Conservation (phyloP, 352 stramenopile species). For the Phytopythium mirpurense region DNA sequence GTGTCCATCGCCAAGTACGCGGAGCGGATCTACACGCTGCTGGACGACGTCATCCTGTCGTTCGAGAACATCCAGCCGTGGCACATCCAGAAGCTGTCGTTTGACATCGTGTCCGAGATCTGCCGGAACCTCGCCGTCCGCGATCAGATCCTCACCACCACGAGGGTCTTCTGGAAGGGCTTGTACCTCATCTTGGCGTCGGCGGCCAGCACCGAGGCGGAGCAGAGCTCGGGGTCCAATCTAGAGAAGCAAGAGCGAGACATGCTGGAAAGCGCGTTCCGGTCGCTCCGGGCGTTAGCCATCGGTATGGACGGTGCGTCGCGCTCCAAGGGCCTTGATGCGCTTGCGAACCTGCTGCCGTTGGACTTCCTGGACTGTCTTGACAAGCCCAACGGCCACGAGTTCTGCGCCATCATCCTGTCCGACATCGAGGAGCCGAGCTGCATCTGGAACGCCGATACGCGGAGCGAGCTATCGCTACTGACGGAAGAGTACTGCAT, state of each 20-base stretch:
- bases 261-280: constrained; percentile 72
- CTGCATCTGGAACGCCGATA: constrained; percentile 75
- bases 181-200: constrained; percentile 73
- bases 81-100: constrained; percentile 73
- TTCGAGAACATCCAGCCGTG: constrained; percentile 74
- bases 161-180: constrained; percentile 73
- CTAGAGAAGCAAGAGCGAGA: constrained; percentile 62
- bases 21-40: constrained; percentile 47
- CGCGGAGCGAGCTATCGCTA: constrained; percentile 57
- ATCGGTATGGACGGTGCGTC: constrained; percentile 49
- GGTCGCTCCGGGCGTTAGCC: constrained; percentile 48
- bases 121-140: constrained; percentile 48
- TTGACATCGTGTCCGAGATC: constrained; percentile 68
- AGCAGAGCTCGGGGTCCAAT: constrained; percentile 2
- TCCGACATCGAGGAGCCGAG: constrained; percentile 72
- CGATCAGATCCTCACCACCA: constrained; percentile 57
- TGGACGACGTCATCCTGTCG: constrained; percentile 63
- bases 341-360: constrained; percentile 61
- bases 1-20: constrained; percentile 24
- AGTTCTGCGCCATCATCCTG: constrained; percentile 66
- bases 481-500: constrained; percentile 73
- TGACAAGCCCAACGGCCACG: constrained; percentile 57
- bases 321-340: constrained; percentile 48
- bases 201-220: constrained; percentile 38
- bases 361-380: constrained; percentile 72